A percentile compares a stretch with the other conserved stretches of the same genome.
Evolutionary conservation across 768 basidiomycete species (phyloP).

Genomic region (Asterophora lycoperdoides): DNA sequence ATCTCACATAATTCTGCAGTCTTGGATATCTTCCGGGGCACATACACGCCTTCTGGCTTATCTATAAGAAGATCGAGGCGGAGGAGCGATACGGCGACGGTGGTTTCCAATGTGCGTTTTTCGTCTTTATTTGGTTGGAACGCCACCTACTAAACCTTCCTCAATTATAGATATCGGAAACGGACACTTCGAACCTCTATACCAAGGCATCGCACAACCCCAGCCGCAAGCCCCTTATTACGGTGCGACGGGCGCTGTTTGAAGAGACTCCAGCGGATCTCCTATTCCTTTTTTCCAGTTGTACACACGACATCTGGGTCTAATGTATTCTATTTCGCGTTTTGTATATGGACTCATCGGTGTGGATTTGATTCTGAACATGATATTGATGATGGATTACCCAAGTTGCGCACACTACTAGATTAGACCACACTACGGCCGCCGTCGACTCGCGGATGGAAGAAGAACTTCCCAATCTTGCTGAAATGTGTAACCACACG

Average conservation of each 20-base stretch:
- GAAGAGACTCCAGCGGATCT: neutral
- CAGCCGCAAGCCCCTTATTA: constrained; percentile 35
- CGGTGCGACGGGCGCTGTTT: constrained; percentile 31
- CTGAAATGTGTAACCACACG: too few species aligned
- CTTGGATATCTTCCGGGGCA: constrained; percentile 77
- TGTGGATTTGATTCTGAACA: neutral
- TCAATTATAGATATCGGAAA: constrained; percentile 34
- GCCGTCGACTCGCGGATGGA: too few species aligned
- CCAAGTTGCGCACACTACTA: too few species aligned
- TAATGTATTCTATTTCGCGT: too few species aligned
- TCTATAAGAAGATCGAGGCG: constrained; percentile 86
- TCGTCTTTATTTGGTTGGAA: too few species aligned
- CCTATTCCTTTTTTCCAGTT: neutral
- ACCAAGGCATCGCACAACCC: constrained; percentile 21
- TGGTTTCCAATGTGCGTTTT: constrained; percentile 66
- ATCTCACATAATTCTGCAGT: constrained; percentile 27
- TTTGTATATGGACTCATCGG: neutral
- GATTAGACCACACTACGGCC: neutral
- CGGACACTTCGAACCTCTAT: constrained; percentile 38
- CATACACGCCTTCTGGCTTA: constrained; percentile 83
- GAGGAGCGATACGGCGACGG: constrained; percentile 77
- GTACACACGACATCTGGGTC: neutral
- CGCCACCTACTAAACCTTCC: neutral
- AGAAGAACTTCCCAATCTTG: too few species aligned
- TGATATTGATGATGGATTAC: neutral